Evolutionary conservation across 106 monocot species (phyloP), one percentile per base, ranked within the genome.

Genomic region (Dendrobium chrysotoxum): DNA sequence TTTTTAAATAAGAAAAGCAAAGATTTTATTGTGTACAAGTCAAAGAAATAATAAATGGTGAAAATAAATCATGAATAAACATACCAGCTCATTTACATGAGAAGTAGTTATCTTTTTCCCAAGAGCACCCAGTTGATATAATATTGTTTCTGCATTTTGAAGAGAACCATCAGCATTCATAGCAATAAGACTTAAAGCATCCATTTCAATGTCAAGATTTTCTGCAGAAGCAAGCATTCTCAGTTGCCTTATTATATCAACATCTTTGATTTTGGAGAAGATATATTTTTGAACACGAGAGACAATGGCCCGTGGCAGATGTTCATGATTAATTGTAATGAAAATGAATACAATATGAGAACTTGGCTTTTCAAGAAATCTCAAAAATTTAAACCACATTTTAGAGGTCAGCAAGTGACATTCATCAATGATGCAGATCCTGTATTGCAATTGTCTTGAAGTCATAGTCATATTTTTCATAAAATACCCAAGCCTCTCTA

Each of bases 251-350:
- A 93, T 67, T 17, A 90, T 81, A 71, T 93, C 93, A 77, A 30
- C 72, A 80, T 93, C 93, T 84, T 90, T 93, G 55, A 93, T 73
- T 67, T 93, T 93, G 20, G 88, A 85, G 55, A 93, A 93, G 70
- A 85, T 66, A 70, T 90, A 93, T 42, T 84, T 93, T 74, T 93
- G 93, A 72, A 88, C 90, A 44, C 82, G 79, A 42, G 93, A 90
- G 9, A 88, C 16, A 77, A 89, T 76, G 66, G 85, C 86, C 20
- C 85, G 88, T 18, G 93, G 90, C 72, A 93, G 55, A 8, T 54
- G 84, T 17, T 89, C 85, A 74, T 85, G 85, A 83, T 88, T 87
- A 81, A 81, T 82, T 6, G 90, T 93, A 45, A 90, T 75, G 46
- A 93, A 88, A 82, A 93, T 79, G 82, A 90, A 86, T n/a, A 90